These are phyloP conservation scores for Bretziella fagacearum DNA, from an alignment of 2,329 filamentous ascomycete genomes.

Conservation along the genomic window DNA sequence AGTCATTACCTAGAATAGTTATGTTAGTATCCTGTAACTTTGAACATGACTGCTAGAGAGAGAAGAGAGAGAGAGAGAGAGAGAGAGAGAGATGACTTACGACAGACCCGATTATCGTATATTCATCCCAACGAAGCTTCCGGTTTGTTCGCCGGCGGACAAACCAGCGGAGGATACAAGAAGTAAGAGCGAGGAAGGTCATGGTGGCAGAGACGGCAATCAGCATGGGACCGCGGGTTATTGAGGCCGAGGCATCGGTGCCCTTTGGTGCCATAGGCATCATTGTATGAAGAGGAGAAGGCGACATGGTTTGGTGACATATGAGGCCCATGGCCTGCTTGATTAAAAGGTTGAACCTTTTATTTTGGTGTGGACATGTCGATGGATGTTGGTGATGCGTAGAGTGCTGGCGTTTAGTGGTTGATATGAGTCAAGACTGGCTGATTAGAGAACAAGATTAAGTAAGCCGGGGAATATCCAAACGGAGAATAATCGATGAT, in stretches of 20 bases:
- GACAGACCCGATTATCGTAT: constrained; percentile 17
- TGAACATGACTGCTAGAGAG: too few relatives aligned
- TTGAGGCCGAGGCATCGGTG: background rate
- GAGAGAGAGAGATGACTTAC: too few relatives aligned
- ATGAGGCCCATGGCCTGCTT: too few relatives aligned
- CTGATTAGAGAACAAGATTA: too few relatives aligned
- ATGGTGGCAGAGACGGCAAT: constrained; percentile 23
- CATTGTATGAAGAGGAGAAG: background rate
- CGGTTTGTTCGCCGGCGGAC: constrained; percentile 19
- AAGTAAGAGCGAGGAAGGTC: constrained; percentile 21
- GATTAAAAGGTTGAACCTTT: background rate
- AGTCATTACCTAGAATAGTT: background rate
- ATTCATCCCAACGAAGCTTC: constrained; percentile 22
- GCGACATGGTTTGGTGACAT: background rate
- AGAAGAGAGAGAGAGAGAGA: background rate
- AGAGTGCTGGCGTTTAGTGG: too few relatives aligned
- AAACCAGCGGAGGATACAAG: constrained; percentile 22
- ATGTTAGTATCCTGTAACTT: background rate
- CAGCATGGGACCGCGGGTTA: constrained; percentile 21
- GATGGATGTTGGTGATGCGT: too few relatives aligned
- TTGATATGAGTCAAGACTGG: too few relatives aligned
- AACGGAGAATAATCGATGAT: too few relatives aligned
- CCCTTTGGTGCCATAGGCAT: background rate
- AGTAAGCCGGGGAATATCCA: too few relatives aligned
- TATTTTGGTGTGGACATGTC: background rate